Evolutionary conservation across 2,329 filamentous ascomycete species (phyloP), one percentile per base, ranked within the genome.

Genomic region (Fusarium sororula): DNA sequence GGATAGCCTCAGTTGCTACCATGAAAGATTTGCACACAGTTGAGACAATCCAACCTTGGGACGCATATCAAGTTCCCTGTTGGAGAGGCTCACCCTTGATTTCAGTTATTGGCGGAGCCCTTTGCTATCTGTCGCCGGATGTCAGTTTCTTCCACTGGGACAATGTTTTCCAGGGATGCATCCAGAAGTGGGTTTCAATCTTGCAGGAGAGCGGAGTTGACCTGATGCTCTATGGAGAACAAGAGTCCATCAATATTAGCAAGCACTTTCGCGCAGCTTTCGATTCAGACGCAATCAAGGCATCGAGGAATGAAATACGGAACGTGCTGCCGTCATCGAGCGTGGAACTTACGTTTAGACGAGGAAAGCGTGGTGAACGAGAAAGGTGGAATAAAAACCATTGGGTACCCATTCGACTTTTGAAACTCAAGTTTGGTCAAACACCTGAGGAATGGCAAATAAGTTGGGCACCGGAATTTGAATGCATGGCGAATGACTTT

Each of bases 401-500:
- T 11, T 79, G 77, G 75, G 24, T 75, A 1, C 79, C 79, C 0
- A 59, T 81, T 28, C 75, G 79, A 5, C 51, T 80, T 0, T 20
- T 78, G 0, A 63, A 71, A 3, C 38, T 80, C 0, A 8, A 72
- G 14, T 54, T 72, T 42, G 79, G 80, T 1, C 42, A 66, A 1
- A 10, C 26, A 0, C 56, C 58, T 0, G 3, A 4, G 0, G 77
- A 81, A 38, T 81, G 80, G 79, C 17, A 45, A 4, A n/a, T 81
- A 1, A 6, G 44, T 32, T 81, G 79, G 79, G 76, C 30, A 0
- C 66, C 71, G 0, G 79, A 81, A 48, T 79, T 74, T 53, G 79
- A 80, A 28, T 73, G 47, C 20, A 75, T 79, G 71, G 79, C 79
- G 0, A 48, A 28, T 4, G 51, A 81, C 20, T 81, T 81, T 14